Conservation (phyloP, 495 filamentous ascomycete genomes). For the Pyrenopolyporus hunteri region DNA sequence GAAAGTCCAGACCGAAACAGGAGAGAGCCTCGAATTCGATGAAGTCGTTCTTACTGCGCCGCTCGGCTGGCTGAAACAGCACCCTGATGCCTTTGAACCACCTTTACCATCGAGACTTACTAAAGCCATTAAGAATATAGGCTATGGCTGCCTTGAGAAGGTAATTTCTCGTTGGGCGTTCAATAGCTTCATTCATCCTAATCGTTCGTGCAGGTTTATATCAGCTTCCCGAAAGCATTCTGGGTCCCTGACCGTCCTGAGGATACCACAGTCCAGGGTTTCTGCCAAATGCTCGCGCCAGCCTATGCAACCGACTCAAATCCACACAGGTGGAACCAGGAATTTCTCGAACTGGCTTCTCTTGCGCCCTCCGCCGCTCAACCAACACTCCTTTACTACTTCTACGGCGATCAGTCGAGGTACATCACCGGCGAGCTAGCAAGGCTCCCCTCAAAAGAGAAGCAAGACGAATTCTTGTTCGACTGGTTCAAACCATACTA, state of each 20-base stretch:
- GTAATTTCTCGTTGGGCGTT: slow-evolving; percentile 39
- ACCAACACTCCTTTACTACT: slow-evolving; percentile 92
- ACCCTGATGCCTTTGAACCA: slow-evolving; percentile 73
- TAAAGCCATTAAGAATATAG: slow-evolving; percentile 76
- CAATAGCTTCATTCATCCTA: neutral
- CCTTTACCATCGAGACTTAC: slow-evolving; percentile 67
- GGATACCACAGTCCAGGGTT: slow-evolving; percentile 53
- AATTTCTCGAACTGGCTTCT: slow-evolving; percentile 77
- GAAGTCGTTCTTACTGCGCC: slow-evolving; percentile 86
- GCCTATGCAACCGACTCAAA: slow-evolving; percentile 65
- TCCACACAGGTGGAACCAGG: slow-evolving; percentile 74
- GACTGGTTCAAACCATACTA: slow-evolving; percentile 78
- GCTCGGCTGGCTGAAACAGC: slow-evolving; percentile 86
- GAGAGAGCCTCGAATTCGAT: slow-evolving; percentile 68
- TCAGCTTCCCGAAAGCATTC: slow-evolving; percentile 78
- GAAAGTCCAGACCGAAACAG: slow-evolving; percentile 61
- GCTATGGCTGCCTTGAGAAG: slow-evolving; percentile 91
- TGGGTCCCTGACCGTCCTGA: slow-evolving; percentile 46
- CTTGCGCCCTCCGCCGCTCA: slow-evolving; percentile 66
- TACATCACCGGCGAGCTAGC: slow-evolving; percentile 52
- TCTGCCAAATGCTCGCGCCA: slow-evolving; percentile 74
- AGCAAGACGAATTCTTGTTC: slow-evolving; percentile 52
- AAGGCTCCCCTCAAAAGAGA: slow-evolving; percentile 45
- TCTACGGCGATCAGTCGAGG: slow-evolving; percentile 68
- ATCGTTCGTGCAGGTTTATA: slow-evolving; percentile 65